Percentiles rank a stretch among this genome's conserved stretches.
Conservation (phyloP, 2,329 filamentous ascomycete species). For the Penicillium rolfsii region DNA sequence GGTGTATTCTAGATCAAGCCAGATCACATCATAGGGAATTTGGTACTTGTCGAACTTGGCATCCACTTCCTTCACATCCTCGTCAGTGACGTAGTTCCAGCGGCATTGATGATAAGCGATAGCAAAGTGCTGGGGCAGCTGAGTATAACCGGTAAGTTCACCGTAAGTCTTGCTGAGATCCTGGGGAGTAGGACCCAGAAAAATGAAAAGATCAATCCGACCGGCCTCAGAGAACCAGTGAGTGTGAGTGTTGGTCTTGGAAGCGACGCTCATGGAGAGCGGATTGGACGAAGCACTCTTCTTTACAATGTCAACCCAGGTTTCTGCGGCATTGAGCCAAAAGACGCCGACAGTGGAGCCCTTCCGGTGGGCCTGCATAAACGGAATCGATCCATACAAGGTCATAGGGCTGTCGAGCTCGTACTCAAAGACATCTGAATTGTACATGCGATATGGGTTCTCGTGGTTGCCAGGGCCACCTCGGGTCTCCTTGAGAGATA, state of each 20-base stretch:
- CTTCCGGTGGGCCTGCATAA: conserved; percentile 96
- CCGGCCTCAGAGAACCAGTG: conserved; percentile 98
- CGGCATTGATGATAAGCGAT: conserved; percentile 96
- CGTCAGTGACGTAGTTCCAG: conserved; percentile 98
- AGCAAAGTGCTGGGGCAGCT: conserved; percentile 88
- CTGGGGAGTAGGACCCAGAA: conserved; percentile 83
- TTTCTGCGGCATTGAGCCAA: conserved; percentile 96
- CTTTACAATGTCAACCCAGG: conserved; percentile 95
- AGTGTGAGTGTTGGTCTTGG: conserved; percentile 77
- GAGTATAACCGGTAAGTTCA: conserved; percentile 87
- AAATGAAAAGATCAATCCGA: conserved; percentile 88
- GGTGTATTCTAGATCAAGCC: conserved; percentile 97
- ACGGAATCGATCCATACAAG: conserved; percentile 92
- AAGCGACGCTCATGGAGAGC: conserved; percentile 69
- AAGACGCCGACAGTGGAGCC: conserved; percentile 93
- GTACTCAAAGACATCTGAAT: conserved; percentile 97
- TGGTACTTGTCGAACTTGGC: conserved; percentile 92
- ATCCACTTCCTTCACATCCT: conserved; percentile 96
- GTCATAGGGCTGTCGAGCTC: conserved; percentile 98
- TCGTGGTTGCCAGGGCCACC: conserved; percentile 82
- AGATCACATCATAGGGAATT: conserved; percentile 98
- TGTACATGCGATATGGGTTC: conserved; percentile 94
- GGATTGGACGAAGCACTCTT: conserved; percentile 73
- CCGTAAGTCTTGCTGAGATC: conserved; percentile 81
- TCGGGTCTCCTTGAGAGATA: conserved; percentile 85